A percentile compares a stretch with the other conserved stretches of the same genome.
Conservation (phyloP, 805 yeast species). For the Suhomyces emberorum region DNA sequence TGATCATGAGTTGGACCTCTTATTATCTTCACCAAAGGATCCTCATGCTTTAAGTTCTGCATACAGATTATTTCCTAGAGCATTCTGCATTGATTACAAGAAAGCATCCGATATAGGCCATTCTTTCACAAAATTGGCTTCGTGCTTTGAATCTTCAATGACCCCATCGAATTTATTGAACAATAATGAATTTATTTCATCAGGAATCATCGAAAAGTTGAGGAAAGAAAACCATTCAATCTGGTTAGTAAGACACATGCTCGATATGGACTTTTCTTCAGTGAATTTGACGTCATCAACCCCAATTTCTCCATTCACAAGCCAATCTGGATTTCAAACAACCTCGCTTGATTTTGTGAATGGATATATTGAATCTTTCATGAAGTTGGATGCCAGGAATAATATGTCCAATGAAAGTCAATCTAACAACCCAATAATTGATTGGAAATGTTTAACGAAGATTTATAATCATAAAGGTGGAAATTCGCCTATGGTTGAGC, state of each 20-base stretch:
- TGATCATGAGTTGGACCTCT: slow-evolving; percentile 28
- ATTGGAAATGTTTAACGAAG: slow-evolving; percentile 28
- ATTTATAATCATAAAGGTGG: slow-evolving; percentile 18
- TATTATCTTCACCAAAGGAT: slow-evolving; percentile 26
- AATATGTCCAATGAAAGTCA: slow-evolving; percentile 1
- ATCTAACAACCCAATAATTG: neutral
- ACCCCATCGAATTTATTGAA: slow-evolving; percentile 1
- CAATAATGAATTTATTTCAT: slow-evolving; percentile 1
- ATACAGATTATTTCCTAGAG: slow-evolving; percentile 5
- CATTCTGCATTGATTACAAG: slow-evolving; percentile 6
- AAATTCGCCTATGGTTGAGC: slow-evolving; percentile 17
- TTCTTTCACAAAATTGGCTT: slow-evolving; percentile 3
- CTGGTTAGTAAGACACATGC: slow-evolving; percentile 14
- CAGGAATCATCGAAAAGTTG: slow-evolving; percentile 3
- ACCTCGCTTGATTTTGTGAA: slow-evolving; percentile 9
- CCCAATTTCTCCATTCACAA: slow-evolving; percentile 12
- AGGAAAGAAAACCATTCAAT: slow-evolving; percentile 12
- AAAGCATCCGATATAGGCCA: slow-evolving; percentile 1
- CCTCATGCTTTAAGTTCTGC: neutral
- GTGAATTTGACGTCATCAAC: slow-evolving; percentile 15
- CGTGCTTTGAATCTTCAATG: neutral
- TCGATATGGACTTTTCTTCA: slow-evolving; percentile 2
- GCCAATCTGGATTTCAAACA: neutral
- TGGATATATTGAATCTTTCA: slow-evolving; percentile 24
- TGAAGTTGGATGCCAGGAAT: slow-evolving; percentile 18